A percentile compares a stretch with the other conserved stretches of the same genome.
phyloP scores from a whole-genome alignment of 768 basidiomycete species.

The Trametes cubensis region DNA sequence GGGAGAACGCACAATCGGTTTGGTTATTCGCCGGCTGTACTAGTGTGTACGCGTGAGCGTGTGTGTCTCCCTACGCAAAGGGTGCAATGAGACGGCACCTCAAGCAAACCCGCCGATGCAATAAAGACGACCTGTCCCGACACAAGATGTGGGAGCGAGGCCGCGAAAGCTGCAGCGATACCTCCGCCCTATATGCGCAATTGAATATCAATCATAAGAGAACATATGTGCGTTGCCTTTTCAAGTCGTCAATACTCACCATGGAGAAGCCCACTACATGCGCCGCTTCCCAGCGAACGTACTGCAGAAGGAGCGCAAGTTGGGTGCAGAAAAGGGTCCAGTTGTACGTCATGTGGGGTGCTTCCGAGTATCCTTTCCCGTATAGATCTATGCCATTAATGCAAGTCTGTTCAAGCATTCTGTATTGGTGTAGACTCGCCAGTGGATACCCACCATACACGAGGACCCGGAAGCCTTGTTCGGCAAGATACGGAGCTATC shows the following conservation, averaged over 20 bases:
- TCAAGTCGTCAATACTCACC: slow-evolving; percentile 42
- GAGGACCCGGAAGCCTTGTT: slow-evolving; percentile 69
- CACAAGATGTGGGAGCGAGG: slow-evolving; percentile 70
- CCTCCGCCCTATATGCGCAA: slow-evolving; percentile 60
- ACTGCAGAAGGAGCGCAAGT: slow-evolving; percentile 80
- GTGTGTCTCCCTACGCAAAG: neutral
- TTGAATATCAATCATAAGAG: no score
- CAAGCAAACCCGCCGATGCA: slow-evolving; percentile 56
- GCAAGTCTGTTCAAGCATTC: no score
- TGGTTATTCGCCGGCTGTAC: no score
- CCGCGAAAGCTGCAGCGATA: slow-evolving; percentile 68
- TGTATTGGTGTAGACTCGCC: no score
- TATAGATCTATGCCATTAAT: slow-evolving; percentile 60
- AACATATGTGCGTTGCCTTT: no score
- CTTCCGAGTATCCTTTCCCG: slow-evolving; percentile 82
- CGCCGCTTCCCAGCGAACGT: slow-evolving; percentile 69
- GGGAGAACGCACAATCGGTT: no score
- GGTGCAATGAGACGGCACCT: slow-evolving; percentile 39
- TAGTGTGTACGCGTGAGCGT: neutral
- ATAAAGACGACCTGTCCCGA: slow-evolving; percentile 64
- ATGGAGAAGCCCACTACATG: slow-evolving; percentile 74
- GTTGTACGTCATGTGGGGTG: slow-evolving; percentile 67
- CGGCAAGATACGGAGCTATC: slow-evolving; percentile 62
- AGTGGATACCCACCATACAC: slow-evolving; percentile 59
- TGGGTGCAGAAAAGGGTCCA: slow-evolving; percentile 66